Conservation (phyloP, 2,329 filamentous ascomycete genomes). For the Scolecobasidium constrictum region DNA sequence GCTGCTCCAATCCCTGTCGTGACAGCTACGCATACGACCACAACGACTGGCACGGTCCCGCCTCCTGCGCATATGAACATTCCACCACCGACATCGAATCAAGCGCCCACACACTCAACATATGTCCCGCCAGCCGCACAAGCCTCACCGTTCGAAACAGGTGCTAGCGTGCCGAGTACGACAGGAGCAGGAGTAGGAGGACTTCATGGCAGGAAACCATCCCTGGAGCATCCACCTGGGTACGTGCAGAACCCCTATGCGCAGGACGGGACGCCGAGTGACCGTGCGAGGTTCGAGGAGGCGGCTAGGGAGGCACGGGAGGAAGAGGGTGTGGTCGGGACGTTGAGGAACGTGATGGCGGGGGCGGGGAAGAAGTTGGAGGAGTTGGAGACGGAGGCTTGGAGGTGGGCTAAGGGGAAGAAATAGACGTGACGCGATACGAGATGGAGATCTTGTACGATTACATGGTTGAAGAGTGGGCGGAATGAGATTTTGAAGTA, state of each 20-base stretch:
- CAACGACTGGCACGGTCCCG: conserved; percentile 18
- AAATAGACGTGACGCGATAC: conserved; percentile 1
- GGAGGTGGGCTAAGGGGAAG: conserved; percentile 8
- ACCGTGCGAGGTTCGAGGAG: conserved; percentile 21
- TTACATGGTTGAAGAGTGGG: no score
- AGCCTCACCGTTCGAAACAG: conserved; percentile 14
- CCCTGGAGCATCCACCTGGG: conserved; percentile 33
- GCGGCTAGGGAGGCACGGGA: conserved; percentile 18
- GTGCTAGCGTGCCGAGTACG: no score
- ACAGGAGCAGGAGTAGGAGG: conserved; percentile 12
- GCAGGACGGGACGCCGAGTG: conserved; percentile 25
- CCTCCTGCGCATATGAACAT: conserved; percentile 28
- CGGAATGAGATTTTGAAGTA: no score
- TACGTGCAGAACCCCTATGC: conserved; percentile 37
- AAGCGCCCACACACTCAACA: conserved; percentile 29
- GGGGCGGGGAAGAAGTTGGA: conserved; percentile 20
- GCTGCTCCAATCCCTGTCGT: conserved; percentile 20
- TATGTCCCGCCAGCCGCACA: conserved; percentile 13
- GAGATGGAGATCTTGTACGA: neutral
- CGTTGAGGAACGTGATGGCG: conserved; percentile 10
- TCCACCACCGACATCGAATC: conserved; percentile 25
- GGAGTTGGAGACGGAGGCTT: conserved; percentile 9
- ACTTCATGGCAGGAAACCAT: conserved; percentile 12
- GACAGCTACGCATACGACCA: conserved; percentile 20
- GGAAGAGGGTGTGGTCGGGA: conserved; percentile 19